Conservation (phyloP, 2,329 filamentous ascomycete genomes). For the Ophiocordyceps camponoti-rufipedis region DNA sequence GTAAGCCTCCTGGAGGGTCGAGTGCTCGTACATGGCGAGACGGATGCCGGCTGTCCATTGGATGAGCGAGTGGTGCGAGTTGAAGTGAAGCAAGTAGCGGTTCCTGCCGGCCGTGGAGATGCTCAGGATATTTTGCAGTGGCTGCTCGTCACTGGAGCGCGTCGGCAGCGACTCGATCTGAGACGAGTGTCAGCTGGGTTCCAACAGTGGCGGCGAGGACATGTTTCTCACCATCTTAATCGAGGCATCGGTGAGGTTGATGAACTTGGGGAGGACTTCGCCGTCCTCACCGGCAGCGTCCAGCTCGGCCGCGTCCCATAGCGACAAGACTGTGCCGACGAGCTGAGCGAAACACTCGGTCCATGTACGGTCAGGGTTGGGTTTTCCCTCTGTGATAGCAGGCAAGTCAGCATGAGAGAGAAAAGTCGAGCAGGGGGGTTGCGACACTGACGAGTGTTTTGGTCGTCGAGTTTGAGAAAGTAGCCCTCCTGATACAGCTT, state of each 20-base stretch:
- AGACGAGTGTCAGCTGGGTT: background rate
- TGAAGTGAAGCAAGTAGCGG: slow-evolving; percentile 89
- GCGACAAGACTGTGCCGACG: slow-evolving; percentile 80
- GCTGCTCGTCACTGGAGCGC: slow-evolving; percentile 55
- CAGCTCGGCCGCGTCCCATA: slow-evolving; percentile 89
- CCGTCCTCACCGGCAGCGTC: slow-evolving; percentile 73
- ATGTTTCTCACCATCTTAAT: slow-evolving; percentile 69
- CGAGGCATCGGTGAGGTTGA: slow-evolving; percentile 92
- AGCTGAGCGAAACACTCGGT: slow-evolving; percentile 94
- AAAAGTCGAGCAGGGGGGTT: background rate
- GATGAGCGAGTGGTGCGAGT: slow-evolving; percentile 77
- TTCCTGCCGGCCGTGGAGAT: slow-evolving; percentile 92
- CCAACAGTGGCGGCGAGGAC: background rate
- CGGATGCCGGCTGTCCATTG: slow-evolving; percentile 95
- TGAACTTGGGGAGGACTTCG: slow-evolving; percentile 78
- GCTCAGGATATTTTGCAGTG: slow-evolving; percentile 85
- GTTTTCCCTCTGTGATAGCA: slow-evolving; percentile 50
- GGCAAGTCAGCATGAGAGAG: background rate
- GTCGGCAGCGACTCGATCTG: slow-evolving; percentile 83
- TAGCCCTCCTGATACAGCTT: slow-evolving; percentile 97
- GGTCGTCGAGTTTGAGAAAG: slow-evolving; percentile 89
- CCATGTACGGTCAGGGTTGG: slow-evolving; percentile 77
- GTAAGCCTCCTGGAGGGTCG: slow-evolving; percentile 86
- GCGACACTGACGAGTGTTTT: slow-evolving; percentile 51
- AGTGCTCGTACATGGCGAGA: slow-evolving; percentile 85